These are phyloP conservation scores for Lachnellula willkommii DNA, from an alignment of 2,329 filamentous ascomycete species.

Conservation along the genomic window DNA sequence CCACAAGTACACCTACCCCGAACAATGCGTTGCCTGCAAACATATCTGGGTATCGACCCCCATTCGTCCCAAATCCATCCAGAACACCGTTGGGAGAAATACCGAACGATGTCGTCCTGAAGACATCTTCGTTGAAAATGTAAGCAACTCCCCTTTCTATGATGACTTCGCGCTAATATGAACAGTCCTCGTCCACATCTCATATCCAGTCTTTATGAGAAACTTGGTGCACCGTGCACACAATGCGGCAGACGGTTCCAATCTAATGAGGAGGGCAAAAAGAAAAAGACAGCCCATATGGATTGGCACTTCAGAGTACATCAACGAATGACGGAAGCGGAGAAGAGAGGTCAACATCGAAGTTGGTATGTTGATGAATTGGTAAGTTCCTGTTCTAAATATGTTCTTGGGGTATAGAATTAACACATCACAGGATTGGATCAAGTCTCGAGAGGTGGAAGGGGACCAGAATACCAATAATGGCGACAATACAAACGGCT, in stretches of 20 bases:
- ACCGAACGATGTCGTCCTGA: constrained; percentile 52
- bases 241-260: constrained; percentile 87
- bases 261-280: constrained; percentile 68
- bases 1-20: constrained; percentile 35
- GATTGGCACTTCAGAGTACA: constrained; percentile 98
- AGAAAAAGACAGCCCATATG: constrained; percentile 85
- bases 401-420: background rate
- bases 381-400: constrained; percentile 43
- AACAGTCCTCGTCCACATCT: constrained; percentile 66
- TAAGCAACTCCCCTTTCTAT: constrained; percentile 38
- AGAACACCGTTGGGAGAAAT: constrained; percentile 25
- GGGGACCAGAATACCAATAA: constrained; percentile 52
- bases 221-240: constrained; percentile 78
- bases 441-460: constrained; percentile 73
- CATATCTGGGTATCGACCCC: constrained; percentile 36
- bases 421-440: constrained; percentile 67
- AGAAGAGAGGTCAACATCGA: constrained; percentile 80
- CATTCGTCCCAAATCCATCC: constrained; percentile 21
- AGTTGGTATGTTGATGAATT: constrained; percentile 93
- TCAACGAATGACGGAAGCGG: constrained; percentile 77
- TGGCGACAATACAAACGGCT: constrained; percentile 36
- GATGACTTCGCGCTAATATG: background rate
- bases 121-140: constrained; percentile 67
- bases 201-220: constrained; percentile 69
- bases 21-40: constrained; percentile 36